Base-by-base conservation (phyloP, 2,329 filamentous ascomycete species). In the Geosmithia flava region DNA sequence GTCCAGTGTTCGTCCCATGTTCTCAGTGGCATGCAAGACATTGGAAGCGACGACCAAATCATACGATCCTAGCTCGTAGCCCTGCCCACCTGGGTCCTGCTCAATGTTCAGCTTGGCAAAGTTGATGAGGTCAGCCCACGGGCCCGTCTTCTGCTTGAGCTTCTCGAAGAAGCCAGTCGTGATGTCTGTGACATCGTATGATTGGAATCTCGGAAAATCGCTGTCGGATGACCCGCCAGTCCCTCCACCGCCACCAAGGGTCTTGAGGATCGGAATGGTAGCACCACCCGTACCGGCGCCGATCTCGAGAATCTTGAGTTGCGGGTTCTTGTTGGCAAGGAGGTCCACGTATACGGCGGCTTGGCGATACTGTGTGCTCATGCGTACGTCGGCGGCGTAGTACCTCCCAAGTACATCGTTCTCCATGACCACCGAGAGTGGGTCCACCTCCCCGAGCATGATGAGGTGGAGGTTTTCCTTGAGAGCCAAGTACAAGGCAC, bases 161-260 rank as follows among this genome's bases (percentile, higher is more conserved):
- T 57, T 53, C 10, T 64, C 59, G 45, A 74, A 71, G 55, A 69
- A 69, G 3, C 60, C 62, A 3, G 63, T 47, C 1, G 66, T 66
- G 13, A 71, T 64, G 47, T 74, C 70, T 0, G 72, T 74, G 54
- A 63, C 74, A 3, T 62, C 65, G 49, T 72, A 75, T 3, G 8
- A 37, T 3, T 63, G 65, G 49, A 72, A 74, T n/a, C n/a, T 17
- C n/a, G 47, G 37, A 13, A 20, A 23, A n/a, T 40, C 19, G 15
- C 37, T 29, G 17, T 8, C 27, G 20, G 48, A 51, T 57, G 52
- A 3, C 13, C 4, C 4, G 23, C 23, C 23, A 5, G 23, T 8
- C 23, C 13, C 15, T 16, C 33, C 44, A 17, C 20, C 3, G 44
- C 23, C 44, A 2, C 55, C 55, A 19, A 71, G 52, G 8, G 53